Evolutionary conservation across 371 early-diverging fungal genomes (phyloP).

Genomic region (Mortierella sp.): DNA sequence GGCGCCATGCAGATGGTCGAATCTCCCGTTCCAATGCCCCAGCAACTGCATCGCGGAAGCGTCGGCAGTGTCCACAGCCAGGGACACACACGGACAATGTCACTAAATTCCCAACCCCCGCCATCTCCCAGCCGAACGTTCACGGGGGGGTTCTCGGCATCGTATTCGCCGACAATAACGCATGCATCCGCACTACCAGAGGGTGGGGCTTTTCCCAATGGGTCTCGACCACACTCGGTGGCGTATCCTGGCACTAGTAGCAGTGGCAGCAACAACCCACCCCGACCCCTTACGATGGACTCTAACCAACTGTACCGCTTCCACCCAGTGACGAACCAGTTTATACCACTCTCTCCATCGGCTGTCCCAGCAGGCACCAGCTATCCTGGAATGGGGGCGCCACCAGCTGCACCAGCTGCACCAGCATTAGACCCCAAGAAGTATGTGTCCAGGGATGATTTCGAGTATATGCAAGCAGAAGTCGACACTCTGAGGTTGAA

Average conservation of each 20-base stretch:
- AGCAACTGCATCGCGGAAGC: slow-evolving; percentile 34
- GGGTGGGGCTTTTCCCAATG: slow-evolving; percentile 17
- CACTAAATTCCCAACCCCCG: slow-evolving; percentile 32
- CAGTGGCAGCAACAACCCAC: slow-evolving; percentile 18
- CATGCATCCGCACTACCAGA: slow-evolving; percentile 23
- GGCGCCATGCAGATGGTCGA: slow-evolving; percentile 34
- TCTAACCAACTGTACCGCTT: slow-evolving; percentile 48
- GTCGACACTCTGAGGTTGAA: slow-evolving; percentile 47
- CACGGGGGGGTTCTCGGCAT: slow-evolving; percentile 38
- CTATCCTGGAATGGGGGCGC: slow-evolving; percentile 1
- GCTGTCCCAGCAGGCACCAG: slow-evolving; percentile 12
- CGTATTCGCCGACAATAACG: slow-evolving; percentile 51
- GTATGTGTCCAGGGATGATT: slow-evolving; percentile 44
- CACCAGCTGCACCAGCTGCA: no score
- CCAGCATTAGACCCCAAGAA: slow-evolving; percentile 27
- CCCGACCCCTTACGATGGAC: slow-evolving; percentile 43
- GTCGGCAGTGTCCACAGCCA: slow-evolving; percentile 47
- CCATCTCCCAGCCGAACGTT: slow-evolving; percentile 29
- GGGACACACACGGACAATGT: slow-evolving; percentile 18
- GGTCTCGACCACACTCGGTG: slow-evolving; percentile 36
- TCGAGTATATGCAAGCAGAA: slow-evolving; percentile 55
- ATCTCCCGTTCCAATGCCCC: slow-evolving; percentile 34
- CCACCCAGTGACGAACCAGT: slow-evolving; percentile 36
- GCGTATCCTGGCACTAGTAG: slow-evolving; percentile 28
- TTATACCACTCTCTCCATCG: slow-evolving; percentile 49